Evolutionary conservation across 192 early-diverging fungal species (phyloP), one percentile per base, ranked within the genome.

Genomic region (Thamnidium elegans): DNA sequence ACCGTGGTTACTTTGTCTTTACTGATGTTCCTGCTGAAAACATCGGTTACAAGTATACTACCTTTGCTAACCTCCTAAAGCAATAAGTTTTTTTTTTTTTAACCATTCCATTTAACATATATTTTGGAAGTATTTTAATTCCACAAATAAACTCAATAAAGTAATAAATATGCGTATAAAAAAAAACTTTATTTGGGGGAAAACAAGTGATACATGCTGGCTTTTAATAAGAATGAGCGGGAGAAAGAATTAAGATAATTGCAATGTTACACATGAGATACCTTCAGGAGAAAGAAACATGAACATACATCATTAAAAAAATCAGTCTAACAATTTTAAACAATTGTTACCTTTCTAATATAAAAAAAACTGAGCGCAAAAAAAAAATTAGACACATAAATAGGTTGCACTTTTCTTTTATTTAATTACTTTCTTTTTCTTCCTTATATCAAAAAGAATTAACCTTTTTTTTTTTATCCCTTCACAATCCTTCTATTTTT

Each of bases 1-100:
- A 42, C 21, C 67, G 75, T 31, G 71, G 67, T 1, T 77, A 74
- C 50, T 51, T 77, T 43, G 50, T 77, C 17, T 77, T 74, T 46
- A 32, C 39, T 23, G 63, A 70, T 51, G 5, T 56, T 34, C 46
- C 48, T 17, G 42, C 31, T 20, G 72, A 54, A 3, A 65, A 73
- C 30, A 62, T 65, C 50, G 75, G 75, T 11, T 74, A 34, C 23
- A 59, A 50, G n/a, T 55, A 63, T 11, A 48, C 51, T 30, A 70
- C 64, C 30, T 73, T 70, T 46, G 23, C 64, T 43, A 59, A 62
- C 17, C 7, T 71, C 4, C 7, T 32, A 3, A 67, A 67, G 17
- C 39, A 67, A 56, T 11, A 52, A 26, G 2, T 17, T 23, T 5
- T 15, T 47, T 47, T 48, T 48, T 48, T 48, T 48, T 48, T 13